phyloP scores from a whole-genome alignment of 176 grass and related monocot species.

The Calamus simplicifolius region DNA sequence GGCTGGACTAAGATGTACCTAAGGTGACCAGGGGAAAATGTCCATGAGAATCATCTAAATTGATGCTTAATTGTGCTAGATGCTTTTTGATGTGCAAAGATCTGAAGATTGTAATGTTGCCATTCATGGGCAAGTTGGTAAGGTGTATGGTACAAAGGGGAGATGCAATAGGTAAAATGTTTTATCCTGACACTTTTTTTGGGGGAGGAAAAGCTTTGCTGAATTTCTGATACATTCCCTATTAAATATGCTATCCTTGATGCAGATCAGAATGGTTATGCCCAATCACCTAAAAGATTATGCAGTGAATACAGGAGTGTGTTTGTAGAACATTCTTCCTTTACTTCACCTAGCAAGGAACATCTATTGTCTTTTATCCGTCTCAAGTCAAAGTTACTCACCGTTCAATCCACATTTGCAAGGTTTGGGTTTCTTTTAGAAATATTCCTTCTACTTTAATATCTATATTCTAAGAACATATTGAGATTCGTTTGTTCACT shows the following conservation, averaged over 20 bases:
- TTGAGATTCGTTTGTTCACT: not conserved
- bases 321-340: conserved; percentile 41
- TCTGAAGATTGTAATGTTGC: no score
- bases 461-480: not conserved
- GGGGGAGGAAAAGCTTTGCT: no score
- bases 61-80: no score
- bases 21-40: no score
- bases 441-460: conserved; percentile 18
- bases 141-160: no score
- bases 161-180: no score
- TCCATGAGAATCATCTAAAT: no score
- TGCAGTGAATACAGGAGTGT: conserved; percentile 50
- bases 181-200: no score
- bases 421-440: conserved; percentile 45
- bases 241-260: not conserved
- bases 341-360: conserved; percentile 71
- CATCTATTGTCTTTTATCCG: conserved; percentile 18
- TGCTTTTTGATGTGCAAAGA: no score
- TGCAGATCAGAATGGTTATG: conserved; percentile 41
- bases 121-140: no score
- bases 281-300: conserved; percentile 53
- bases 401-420: conserved; percentile 77
- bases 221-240: no score
- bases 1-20: no score
- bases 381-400: conserved; percentile 57